Evolutionary conservation across 352 stramenopile genomes (phyloP).

Genomic region (Globisporangium recalcitrans): DNA sequence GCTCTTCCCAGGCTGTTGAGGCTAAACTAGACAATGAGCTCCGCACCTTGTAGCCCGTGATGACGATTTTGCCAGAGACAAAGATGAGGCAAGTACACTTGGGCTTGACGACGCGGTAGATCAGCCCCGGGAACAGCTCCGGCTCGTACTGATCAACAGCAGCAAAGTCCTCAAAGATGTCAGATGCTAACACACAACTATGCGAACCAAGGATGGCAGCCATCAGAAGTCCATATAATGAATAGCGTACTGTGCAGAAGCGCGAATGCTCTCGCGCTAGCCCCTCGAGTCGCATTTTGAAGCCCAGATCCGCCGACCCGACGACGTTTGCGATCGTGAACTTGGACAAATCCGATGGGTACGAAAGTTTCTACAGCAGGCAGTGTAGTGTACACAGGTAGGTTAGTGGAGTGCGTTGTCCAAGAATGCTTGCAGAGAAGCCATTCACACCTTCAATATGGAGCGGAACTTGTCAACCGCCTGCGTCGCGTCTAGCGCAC

Average conservation of each 20-base stretch:
- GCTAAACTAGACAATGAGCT: too few relatives aligned
- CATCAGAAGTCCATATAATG: neutral
- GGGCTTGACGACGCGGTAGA: slow-evolving; percentile 92
- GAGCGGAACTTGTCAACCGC: slow-evolving; percentile 51
- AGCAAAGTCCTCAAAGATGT: too few relatives aligned
- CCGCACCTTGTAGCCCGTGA: slow-evolving; percentile 89
- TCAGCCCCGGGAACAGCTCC: slow-evolving; percentile 96
- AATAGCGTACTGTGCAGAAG: slow-evolving; percentile 55
- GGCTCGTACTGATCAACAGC: slow-evolving; percentile 88
- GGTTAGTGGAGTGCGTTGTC: too few relatives aligned
- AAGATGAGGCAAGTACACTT: slow-evolving; percentile 84
- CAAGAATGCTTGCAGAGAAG: neutral
- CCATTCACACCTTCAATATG: slow-evolving; percentile 44
- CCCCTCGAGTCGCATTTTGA: slow-evolving; percentile 74
- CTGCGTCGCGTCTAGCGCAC: slow-evolving; percentile 28
- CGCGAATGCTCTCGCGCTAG: slow-evolving; percentile 49
- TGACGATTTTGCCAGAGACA: slow-evolving; percentile 46
- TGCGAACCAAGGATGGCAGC: neutral
- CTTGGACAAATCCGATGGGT: slow-evolving; percentile 31
- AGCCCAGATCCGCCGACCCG: slow-evolving; percentile 88
- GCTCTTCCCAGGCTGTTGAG: too few relatives aligned
- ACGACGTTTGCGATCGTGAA: slow-evolving; percentile 85
- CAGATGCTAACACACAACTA: neutral
- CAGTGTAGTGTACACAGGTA: too few relatives aligned
- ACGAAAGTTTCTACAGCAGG: slow-evolving; percentile 48